Evolutionary conservation across 306 rosid species (phyloP).

Genomic region (Gastrolobium villosum): DNA sequence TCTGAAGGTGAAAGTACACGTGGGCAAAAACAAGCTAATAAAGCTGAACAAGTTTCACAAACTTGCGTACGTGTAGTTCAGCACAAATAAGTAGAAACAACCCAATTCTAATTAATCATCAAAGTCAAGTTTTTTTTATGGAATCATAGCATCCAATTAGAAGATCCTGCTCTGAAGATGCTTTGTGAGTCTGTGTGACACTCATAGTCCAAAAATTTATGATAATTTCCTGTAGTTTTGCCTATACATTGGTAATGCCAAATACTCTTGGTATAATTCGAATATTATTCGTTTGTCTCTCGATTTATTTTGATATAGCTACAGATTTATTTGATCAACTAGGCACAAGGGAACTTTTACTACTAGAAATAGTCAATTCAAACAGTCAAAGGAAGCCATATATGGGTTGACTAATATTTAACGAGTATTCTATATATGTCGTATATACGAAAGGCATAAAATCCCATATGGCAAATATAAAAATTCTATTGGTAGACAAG

Average conservation of each 20-base stretch:
- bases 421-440: not conserved
- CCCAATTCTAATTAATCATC: not conserved
- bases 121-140: not conserved
- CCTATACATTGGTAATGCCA: not conserved
- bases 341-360: not conserved
- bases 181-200: not conserved
- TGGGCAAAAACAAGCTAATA: not conserved
- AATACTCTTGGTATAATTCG: not conserved
- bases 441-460: not conserved
- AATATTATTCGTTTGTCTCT: not conserved
- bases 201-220: not conserved
- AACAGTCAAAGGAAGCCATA: conserved; percentile 37
- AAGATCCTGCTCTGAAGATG: conserved; percentile 20
- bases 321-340: not conserved
- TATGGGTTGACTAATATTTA: not conserved
- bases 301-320: not conserved
- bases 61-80: not conserved
- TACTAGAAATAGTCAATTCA: conserved; percentile 8
- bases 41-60: conserved; percentile 28
- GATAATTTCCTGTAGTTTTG: not conserved
- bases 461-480: not conserved
- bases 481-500: not conserved
- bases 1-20: not conserved
- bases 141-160: conserved; percentile 23
- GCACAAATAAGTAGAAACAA: not conserved